Percentiles rank a stretch among this genome's conserved stretches.
These are phyloP conservation scores for Blastobotrys chiropterorum DNA, from an alignment of 805 yeast species.

Conservation along the genomic window DNA sequence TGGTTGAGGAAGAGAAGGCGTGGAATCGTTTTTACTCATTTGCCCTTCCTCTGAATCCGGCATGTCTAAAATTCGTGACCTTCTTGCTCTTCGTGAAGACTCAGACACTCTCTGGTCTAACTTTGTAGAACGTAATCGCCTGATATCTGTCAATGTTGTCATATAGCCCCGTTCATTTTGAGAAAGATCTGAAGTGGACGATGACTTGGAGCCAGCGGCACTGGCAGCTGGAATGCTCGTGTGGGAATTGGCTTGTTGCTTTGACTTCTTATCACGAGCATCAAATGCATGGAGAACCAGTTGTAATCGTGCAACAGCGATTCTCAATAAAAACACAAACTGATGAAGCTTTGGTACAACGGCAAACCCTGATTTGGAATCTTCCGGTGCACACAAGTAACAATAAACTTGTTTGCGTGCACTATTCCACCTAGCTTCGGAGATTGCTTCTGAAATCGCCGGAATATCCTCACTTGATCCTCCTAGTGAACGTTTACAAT, in stretches of 20 bases:
- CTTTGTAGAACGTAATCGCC: slow-evolving; percentile 66
- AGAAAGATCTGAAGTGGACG: slow-evolving; percentile 4
- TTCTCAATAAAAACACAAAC: slow-evolving; percentile 66
- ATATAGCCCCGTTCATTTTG: slow-evolving; percentile 41
- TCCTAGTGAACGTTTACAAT: slow-evolving; percentile 44
- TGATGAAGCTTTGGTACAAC: slow-evolving; percentile 67
- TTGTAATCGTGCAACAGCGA: slow-evolving; percentile 66
- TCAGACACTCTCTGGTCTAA: slow-evolving; percentile 53
- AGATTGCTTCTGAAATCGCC: slow-evolving; percentile 32
- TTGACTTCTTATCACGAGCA: slow-evolving; percentile 16
- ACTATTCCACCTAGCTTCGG: slow-evolving; percentile 35
- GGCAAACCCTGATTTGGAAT: slow-evolving; percentile 35
- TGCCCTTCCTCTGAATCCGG: slow-evolving; percentile 34
- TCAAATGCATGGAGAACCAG: slow-evolving; percentile 35
- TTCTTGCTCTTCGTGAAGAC: slow-evolving; percentile 54
- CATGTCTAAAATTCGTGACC: slow-evolving; percentile 59
- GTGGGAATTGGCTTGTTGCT: neutral
- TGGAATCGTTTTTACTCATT: slow-evolving; percentile 16
- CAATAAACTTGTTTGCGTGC: slow-evolving; percentile 43
- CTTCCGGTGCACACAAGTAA: slow-evolving; percentile 52
- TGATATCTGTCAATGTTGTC: slow-evolving; percentile 67
- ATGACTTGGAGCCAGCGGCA: neutral
- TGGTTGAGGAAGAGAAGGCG: slow-evolving; percentile 9
- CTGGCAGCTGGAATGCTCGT: neutral
- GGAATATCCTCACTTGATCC: slow-evolving; percentile 32